Evolutionary conservation across 495 filamentous ascomycete genomes (phyloP).

Genomic region (Tuber melanosporum): DNA sequence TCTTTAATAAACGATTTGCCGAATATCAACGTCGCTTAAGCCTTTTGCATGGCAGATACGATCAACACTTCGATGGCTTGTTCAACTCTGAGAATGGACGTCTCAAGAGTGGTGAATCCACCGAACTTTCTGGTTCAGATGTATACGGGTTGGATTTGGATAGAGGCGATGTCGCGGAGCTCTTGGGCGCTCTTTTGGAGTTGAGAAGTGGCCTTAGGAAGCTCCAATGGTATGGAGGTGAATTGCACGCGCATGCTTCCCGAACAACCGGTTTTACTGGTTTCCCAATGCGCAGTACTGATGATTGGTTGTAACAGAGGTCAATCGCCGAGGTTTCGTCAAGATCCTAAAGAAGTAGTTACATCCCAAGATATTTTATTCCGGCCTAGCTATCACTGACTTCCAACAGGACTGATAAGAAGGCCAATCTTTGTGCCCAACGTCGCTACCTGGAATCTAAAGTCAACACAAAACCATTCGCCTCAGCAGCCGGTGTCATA

Average conservation of each 20-base stretch:
- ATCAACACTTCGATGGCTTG: conserved; percentile 43
- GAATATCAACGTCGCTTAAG: conserved; percentile 77
- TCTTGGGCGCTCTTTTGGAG: conserved; percentile 81
- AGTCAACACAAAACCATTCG: conserved; percentile 78
- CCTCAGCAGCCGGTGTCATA: conserved; percentile 61
- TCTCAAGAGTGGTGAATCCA: conserved; percentile 48
- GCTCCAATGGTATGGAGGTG: conserved; percentile 80
- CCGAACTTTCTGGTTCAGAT: conserved; percentile 39
- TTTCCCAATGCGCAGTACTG: conserved; percentile 7
- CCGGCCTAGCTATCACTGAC: conserved; percentile 5
- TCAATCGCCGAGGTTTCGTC: conserved; percentile 87
- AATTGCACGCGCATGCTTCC: neutral
- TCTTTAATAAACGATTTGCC: conserved; percentile 90
- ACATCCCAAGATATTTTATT: conserved; percentile 6
- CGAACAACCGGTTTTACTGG: neutral
- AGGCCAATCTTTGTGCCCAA: conserved; percentile 54
- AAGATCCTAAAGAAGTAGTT: conserved; percentile 89
- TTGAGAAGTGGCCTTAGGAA: conserved; percentile 79
- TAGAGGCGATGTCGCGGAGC: conserved; percentile 76
- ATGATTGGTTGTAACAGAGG: conserved; percentile 50
- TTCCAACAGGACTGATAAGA: conserved; percentile 33
- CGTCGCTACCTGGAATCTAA: conserved; percentile 76
- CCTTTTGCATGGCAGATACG: conserved; percentile 78
- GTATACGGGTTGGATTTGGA: conserved; percentile 48
- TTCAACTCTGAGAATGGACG: conserved; percentile 30